These are phyloP conservation scores for Petunia secreta DNA, from an alignment of 257 asterid genomes.

Conservation along the genomic window DNA sequence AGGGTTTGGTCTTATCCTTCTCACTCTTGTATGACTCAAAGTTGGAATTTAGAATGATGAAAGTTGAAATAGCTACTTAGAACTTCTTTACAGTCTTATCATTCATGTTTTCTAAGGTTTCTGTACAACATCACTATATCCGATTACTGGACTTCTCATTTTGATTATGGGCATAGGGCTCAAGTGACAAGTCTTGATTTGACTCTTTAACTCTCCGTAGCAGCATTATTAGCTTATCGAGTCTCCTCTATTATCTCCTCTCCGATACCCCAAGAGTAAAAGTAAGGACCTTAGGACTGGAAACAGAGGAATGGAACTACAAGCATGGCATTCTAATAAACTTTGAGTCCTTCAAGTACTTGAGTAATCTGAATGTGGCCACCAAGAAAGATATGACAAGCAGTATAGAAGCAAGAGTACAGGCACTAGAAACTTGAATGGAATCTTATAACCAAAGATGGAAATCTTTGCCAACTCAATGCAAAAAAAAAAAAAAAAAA, in stretches of 20 bases:
- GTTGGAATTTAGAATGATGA: not conserved
- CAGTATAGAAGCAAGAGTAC: not conserved
- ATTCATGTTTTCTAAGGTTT: not conserved
- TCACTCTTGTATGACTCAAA: not conserved
- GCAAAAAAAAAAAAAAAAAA: too few relatives aligned
- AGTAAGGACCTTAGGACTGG: not conserved
- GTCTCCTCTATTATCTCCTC: not conserved
- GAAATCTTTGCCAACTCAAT: not conserved
- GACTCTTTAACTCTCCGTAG: not conserved
- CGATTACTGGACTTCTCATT: not conserved
- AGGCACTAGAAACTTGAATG: not conserved
- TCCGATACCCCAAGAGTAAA: not conserved
- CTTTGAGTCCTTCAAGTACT: constrained; percentile 3
- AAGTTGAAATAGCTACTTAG: not conserved
- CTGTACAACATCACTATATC: not conserved
- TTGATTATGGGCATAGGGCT: not conserved
- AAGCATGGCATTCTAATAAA: not conserved
- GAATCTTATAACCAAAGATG: not conserved
- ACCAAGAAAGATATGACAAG: not conserved
- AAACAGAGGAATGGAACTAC: not conserved
- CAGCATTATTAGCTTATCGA: not conserved
- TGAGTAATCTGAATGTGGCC: not conserved
- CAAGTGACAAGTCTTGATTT: not conserved
- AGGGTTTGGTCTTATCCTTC: not conserved
- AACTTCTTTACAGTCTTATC: not conserved